phyloP scores from a whole-genome alignment of 331 rosid species.

The Pyracantha coccinea region DNA sequence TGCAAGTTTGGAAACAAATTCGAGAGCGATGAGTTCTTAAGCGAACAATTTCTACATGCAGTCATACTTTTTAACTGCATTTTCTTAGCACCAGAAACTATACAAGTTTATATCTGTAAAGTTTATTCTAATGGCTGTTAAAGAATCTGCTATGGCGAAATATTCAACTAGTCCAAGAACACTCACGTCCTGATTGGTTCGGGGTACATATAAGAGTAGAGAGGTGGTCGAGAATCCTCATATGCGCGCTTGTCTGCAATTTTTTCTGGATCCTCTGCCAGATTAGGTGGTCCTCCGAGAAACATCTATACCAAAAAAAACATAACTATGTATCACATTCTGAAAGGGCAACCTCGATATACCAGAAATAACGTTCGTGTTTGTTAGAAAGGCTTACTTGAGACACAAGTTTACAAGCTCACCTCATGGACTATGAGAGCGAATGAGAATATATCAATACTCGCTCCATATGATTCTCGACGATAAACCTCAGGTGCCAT shows the following conservation, averaged over 20 bases:
- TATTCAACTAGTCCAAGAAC: background rate
- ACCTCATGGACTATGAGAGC: slow-evolving; percentile 20
- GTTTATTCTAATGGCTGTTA: background rate
- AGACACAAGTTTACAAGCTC: background rate
- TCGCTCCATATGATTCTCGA: slow-evolving; percentile 18
- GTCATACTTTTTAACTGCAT: too few relatives aligned
- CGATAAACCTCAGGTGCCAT: slow-evolving; percentile 30
- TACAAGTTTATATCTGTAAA: background rate
- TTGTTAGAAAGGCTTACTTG: background rate
- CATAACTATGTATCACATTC: background rate
- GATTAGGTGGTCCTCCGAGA: slow-evolving; percentile 19
- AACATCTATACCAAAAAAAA: slow-evolving; percentile 10
- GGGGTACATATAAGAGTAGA: slow-evolving; percentile 11
- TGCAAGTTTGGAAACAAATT: background rate
- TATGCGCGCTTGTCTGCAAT: slow-evolving; percentile 22
- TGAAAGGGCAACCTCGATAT: background rate
- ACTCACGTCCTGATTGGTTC: slow-evolving; percentile 15
- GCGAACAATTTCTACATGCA: too few relatives aligned
- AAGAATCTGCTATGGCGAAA: background rate
- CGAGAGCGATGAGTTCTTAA: background rate
- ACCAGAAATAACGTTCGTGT: background rate
- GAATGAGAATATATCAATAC: slow-evolving; percentile 20
- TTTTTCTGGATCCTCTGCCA: slow-evolving; percentile 19
- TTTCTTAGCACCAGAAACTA: too few relatives aligned
- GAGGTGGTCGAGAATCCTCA: slow-evolving; percentile 20